These are phyloP conservation scores for Fereydounia khargensis DNA, from an alignment of 1,284 basidiomycete genomes.

Conservation along the genomic window DNA sequence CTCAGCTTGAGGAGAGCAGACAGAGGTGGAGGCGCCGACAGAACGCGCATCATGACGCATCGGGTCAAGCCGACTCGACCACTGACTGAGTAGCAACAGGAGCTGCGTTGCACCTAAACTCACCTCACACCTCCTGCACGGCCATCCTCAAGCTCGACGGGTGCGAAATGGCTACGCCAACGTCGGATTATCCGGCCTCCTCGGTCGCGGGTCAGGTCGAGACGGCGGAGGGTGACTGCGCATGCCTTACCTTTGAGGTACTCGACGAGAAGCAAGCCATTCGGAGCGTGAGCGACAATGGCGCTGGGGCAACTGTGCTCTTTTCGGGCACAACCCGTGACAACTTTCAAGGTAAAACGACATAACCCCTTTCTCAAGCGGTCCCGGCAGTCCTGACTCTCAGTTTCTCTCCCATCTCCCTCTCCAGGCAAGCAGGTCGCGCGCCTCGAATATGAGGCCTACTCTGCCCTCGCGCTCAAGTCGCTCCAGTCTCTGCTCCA, in stretches of 20 bases:
- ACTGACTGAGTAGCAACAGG: no score
- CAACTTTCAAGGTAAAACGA: slow-evolving; percentile 65
- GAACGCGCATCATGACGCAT: no score
- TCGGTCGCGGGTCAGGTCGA: slow-evolving; percentile 5
- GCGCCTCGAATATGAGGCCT: slow-evolving; percentile 74
- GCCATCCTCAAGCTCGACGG: no score
- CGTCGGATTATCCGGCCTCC: slow-evolving; percentile 4
- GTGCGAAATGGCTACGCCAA: background rate
- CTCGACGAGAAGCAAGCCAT: slow-evolving; percentile 30
- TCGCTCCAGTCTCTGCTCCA: slow-evolving; percentile 58
- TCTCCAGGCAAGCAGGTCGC: slow-evolving; percentile 69
- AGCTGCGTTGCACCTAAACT: no score
- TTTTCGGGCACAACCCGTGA: slow-evolving; percentile 74
- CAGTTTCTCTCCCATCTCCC: no score
- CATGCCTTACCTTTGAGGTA: slow-evolving; percentile 29
- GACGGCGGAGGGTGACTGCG: slow-evolving; percentile 17
- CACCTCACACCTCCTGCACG: no score
- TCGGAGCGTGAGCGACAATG: slow-evolving; percentile 16
- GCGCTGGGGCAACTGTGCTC: slow-evolving; percentile 60
- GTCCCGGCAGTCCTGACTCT: no score
- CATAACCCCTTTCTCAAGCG: no score
- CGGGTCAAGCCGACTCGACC: no score
- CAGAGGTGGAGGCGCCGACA: no score
- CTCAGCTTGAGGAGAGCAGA: no score
- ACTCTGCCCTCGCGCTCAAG: slow-evolving; percentile 76